Conservation (phyloP, 768 basidiomycete genomes). For the Amanita polypyramis region DNA sequence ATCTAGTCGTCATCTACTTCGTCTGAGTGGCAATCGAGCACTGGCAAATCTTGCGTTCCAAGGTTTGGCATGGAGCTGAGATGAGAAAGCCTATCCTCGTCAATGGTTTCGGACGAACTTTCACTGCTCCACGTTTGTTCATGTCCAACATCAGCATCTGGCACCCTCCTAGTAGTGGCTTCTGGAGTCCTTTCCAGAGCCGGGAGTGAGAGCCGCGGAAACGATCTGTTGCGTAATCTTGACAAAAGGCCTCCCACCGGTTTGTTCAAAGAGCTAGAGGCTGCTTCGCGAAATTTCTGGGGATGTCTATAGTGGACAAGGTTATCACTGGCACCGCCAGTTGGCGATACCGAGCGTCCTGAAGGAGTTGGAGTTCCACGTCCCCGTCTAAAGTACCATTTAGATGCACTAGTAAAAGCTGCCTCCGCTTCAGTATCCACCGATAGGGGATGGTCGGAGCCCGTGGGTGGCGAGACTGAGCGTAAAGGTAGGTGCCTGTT, state of each 20-base stretch:
- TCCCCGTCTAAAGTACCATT: slow-evolving; percentile 44
- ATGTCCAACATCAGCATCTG: slow-evolving; percentile 18
- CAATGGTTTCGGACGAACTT: slow-evolving; percentile 36
- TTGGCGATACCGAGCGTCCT: not conserved
- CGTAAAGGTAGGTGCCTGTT: slow-evolving; percentile 11
- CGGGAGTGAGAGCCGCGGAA: slow-evolving; percentile 29
- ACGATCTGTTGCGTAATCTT: slow-evolving; percentile 33
- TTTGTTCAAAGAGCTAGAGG: slow-evolving; percentile 5
- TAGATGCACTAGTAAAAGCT: slow-evolving; percentile 50
- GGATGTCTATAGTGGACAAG: not conserved
- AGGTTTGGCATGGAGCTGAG: not conserved
- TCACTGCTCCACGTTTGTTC: slow-evolving; percentile 48
- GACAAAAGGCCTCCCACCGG: slow-evolving; percentile 27
- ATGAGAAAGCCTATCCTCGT: slow-evolving; percentile 1
- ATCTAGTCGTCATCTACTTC: not conserved
- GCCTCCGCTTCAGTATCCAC: slow-evolving; percentile 75
- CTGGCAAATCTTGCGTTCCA: not conserved
- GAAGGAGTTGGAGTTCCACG: slow-evolving; percentile 23
- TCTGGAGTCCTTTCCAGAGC: slow-evolving; percentile 17
- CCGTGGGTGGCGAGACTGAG: slow-evolving; percentile 26
- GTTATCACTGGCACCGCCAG: not conserved
- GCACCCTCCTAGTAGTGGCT: slow-evolving; percentile 11
- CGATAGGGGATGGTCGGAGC: slow-evolving; percentile 48
- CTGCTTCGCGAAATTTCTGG: not conserved
- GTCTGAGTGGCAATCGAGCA: not conserved